phyloP scores from a whole-genome alignment of 2,329 filamentous ascomycete species.

The Aureobasidium subglaciale region DNA sequence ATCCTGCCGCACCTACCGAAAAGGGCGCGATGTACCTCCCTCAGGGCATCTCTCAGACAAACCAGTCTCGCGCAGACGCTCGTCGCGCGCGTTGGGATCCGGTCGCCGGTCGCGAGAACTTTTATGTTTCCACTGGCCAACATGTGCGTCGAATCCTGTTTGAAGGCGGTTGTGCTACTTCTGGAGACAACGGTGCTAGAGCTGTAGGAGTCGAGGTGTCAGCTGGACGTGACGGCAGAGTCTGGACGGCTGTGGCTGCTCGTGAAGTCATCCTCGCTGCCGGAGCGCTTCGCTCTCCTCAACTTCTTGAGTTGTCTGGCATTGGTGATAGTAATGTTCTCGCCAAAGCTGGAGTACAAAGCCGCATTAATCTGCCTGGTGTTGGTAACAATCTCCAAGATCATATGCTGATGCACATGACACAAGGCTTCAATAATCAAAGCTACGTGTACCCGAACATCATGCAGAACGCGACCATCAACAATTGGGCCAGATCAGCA shows the following conservation, averaged over 20 bases:
- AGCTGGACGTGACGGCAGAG: slow-evolving; percentile 5
- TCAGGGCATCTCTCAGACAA: slow-evolving; percentile 29
- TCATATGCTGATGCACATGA: slow-evolving; percentile 20
- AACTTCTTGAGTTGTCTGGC: slow-evolving; percentile 35
- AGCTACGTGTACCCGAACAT: slow-evolving; percentile 20
- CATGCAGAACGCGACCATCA: slow-evolving; percentile 22
- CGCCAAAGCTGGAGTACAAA: slow-evolving; percentile 34
- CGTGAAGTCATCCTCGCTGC: slow-evolving; percentile 28
- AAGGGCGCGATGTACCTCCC: slow-evolving; percentile 34
- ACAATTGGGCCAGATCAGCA: slow-evolving; percentile 21
- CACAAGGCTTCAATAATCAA: slow-evolving; percentile 17
- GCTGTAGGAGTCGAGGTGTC: slow-evolving; percentile 16
- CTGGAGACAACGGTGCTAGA: slow-evolving; percentile 11
- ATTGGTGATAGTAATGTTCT: slow-evolving; percentile 35
- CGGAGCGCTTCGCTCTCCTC: slow-evolving; percentile 31
- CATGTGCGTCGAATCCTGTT: slow-evolving; percentile 31
- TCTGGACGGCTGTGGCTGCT: slow-evolving; percentile 17
- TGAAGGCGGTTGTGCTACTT: slow-evolving; percentile 19
- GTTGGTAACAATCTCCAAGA: slow-evolving; percentile 19
- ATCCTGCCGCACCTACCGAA: slow-evolving; percentile 33
- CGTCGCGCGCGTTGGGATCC: slow-evolving; percentile 34
- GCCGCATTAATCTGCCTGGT: slow-evolving; percentile 13
- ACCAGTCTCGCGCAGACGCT: slow-evolving; percentile 35
- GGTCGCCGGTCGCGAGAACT: slow-evolving; percentile 28
- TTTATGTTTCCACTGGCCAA: slow-evolving; percentile 31